Base-by-base conservation (phyloP, 306 rosid genomes). In the Vigna angularis region DNA sequence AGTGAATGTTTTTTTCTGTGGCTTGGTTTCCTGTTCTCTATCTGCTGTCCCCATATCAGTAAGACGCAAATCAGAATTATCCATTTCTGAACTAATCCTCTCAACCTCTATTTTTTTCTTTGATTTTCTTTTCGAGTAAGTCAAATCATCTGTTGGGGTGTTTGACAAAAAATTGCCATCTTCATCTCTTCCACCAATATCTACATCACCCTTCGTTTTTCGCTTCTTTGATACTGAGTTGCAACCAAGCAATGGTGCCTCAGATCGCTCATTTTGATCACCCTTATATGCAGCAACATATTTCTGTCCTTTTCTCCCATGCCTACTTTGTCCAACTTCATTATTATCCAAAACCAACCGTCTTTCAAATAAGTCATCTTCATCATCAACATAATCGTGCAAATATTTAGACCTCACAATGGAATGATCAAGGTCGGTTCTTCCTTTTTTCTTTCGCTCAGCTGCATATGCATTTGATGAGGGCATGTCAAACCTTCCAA, bases 1-100 rank as follows among this genome's bases (percentile, higher is more conserved):
- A 80, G 86, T 88, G 83, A 86, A 96, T 18, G 93, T 42, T 79
- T 86, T 93, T 79, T 90, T 96, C 89, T 87, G 99, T 22, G 97
- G 94, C 82, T 91, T 93, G 62, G 78, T 86, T 77, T 96, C 99
- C 20, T 70, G 90, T 86, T 96, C 98, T 81, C 84, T 74, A 38
- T 89, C 97, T 52, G 86, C 85, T 22, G 86, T 71, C 65, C 75
- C 90, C 74, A 53, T 68, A 83, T 91, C 93, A 57, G 70, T 18
- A 80, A 81, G 80, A 72, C 70, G 93, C 62, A 50, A 86, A 73
- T 84, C 94, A 79, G 91, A 80, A 82, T 78, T 80, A 86, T 86
- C 96, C 77, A 90, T 79, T 49, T 93, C 96, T 72, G 91, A 72
- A 76, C 79, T 74, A 70, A 83, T 85, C 80, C 80, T 67, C 34